These are phyloP conservation scores for Neurospora pannonica DNA, from an alignment of 495 filamentous ascomycete species.

Conservation along the genomic window DNA sequence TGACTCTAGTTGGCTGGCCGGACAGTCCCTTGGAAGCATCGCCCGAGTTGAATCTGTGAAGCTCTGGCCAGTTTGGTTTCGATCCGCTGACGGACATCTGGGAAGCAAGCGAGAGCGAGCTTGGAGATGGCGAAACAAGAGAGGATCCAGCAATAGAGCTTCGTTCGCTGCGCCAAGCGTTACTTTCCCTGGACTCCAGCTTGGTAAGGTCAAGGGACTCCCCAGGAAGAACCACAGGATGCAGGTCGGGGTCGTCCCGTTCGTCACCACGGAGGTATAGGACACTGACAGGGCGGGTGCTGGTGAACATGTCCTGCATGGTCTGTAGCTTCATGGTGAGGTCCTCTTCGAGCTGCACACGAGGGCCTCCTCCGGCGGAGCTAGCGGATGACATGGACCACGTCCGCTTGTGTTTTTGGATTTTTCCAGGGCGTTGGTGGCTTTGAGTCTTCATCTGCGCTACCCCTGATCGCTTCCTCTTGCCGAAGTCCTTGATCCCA, in stretches of 20 bases:
- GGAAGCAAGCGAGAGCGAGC: conserved; percentile 49
- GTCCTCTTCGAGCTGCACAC: conserved; percentile 74
- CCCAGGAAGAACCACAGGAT: conserved; percentile 68
- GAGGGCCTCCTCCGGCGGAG: conserved; percentile 48
- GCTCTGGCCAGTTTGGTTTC: conserved; percentile 41
- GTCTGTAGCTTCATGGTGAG: conserved; percentile 73
- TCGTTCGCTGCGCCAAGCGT: conserved; percentile 47
- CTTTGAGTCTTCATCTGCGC: conserved; percentile 39
- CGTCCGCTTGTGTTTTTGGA: conserved; percentile 81
- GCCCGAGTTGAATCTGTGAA: conserved; percentile 28
- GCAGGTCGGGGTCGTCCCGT: conserved; percentile 78
- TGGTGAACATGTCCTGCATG: conserved; percentile 93
- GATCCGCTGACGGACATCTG: conserved; percentile 31
- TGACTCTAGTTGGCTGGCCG: conserved; percentile 42
- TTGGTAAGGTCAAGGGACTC: conserved; percentile 52
- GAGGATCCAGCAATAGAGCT: conserved; percentile 46
- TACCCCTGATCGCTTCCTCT: conserved; percentile 66
- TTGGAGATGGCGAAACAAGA: conserved; percentile 65
- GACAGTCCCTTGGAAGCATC: conserved; percentile 32
- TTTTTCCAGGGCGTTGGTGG: conserved; percentile 58
- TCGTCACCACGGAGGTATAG: conserved; percentile 77
- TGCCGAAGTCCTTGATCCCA: conserved; percentile 80
- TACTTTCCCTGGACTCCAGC: conserved; percentile 46
- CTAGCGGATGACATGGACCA: conserved; percentile 93
- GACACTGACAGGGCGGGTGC: conserved; percentile 74